Evolutionary conservation across 495 filamentous ascomycete species (phyloP), one percentile per base, ranked within the genome.

Genomic region (Wilcoxina mikolae): DNA sequence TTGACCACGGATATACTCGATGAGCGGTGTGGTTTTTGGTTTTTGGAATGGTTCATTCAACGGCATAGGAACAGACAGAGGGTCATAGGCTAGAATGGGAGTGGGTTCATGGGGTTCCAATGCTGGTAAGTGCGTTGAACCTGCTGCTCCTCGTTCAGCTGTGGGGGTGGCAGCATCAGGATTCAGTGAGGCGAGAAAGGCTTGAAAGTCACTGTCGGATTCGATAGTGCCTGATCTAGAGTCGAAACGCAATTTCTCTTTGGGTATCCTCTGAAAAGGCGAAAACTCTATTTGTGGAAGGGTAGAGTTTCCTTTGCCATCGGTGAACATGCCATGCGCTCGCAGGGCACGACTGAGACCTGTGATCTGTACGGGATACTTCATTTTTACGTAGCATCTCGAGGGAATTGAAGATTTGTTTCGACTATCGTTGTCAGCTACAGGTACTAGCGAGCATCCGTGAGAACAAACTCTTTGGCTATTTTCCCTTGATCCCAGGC

Each of bases 151-250:
- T 0, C 71, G 67, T 31, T 83, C 81, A 2, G 76, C 70, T 24
- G 64, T 66, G 10, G 71, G 69, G 31, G 72, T 25, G 17, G 52
- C 24, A 24, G 41, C 9, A 39, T 46, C 43, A 10, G 62, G 62
- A n/a, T 57, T 75, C 15, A 69, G 42, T 3, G 65, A 69, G 26
- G 83, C 76, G 4, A 98, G 77, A 63, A 96, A 98, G 20, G 77
- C 77, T 69, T 94, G 93, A 58, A 96, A 96, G 54, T 96, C 91
- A 0, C 83, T 79, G 65, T 98, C 91, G 61, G 90, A 87, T 59
- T 98, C 91, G 55, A 98, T 95, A 3, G 86, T 93, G 41, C 93
- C 91, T 66, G 94, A 85, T 2, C 90, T 81, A 55, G 77, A 77
- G 73, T 98, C 91, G 44, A 78, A 76, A 22, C 86, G 80, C 33